Evolutionary conservation across 2,329 filamentous ascomycete genomes (phyloP), one percentile per base, ranked within the genome.

Genomic region (Remersonia thermophila): DNA sequence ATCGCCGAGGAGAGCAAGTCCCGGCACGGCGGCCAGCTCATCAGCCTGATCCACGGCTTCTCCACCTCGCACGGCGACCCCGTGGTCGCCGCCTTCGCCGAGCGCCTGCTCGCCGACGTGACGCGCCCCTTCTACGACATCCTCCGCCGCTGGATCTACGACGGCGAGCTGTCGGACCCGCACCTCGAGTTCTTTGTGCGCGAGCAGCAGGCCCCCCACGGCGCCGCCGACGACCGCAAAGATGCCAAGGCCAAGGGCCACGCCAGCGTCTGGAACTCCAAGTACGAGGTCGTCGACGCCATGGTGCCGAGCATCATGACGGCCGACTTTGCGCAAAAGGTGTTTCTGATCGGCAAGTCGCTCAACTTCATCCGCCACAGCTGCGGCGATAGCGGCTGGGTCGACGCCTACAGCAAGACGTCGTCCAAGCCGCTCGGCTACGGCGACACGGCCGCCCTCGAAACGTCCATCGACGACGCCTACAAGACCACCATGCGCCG

Each of bases 401-500:
- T 98, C 2, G 87, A 95, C 53, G 79, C 79, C 23, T 96, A 98
- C 60, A 94, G 87, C 18, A 94, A 93, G 54, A 80, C 79, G 33
- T 83, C 87, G 1, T 94, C 87, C 8, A 93, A 91, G 58, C 85
- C 94, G 58, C 69, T 98, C 25, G 75, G 77, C 33, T 96, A 98
- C 53, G 87, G 87, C 34, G 89, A 96, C 57, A 95, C 87, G 7
- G 84, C 84, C 0, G 93, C 81, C 1, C 70, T 98, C 1, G 87
- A 94, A 55, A 76, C 77, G 1, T 95, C 85, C 59, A 98, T 98
- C 49, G 91, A 95, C 49, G 84, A 95, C 50, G 91, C 93, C 2
- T 94, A 98, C 64, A 94, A 93, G 58, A 91, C 85, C 0, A 96
- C 93, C 5, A 98, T 98, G 89, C 85, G 85, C 38, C 81, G 89